Evolutionary conservation across 2,329 filamentous ascomycete species (phyloP), one percentile per base, ranked within the genome.

Genomic region (Neonectria faginata): DNA sequence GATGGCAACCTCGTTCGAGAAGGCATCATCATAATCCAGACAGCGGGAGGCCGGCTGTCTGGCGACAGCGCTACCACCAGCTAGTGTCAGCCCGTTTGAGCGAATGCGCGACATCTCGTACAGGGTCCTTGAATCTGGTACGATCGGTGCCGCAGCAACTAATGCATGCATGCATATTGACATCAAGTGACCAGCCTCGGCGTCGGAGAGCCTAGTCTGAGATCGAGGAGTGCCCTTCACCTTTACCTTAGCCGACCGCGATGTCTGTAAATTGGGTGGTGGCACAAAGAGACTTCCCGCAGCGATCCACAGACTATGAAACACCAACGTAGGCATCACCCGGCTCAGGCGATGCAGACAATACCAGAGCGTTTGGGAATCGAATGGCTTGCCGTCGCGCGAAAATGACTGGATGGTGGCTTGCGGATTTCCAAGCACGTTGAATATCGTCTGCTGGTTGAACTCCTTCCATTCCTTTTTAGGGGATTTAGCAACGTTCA

Each of bases 281-380:
- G 86, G 83, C n/a, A 81, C 78, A 69, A 90, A 91, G 5, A 91
- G 78, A 51, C 82, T 82, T 8, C 83, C 84, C 1, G 88, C 82
- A 6, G 87, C 86, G 67, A 87, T 80, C 89, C 89, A 92, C 5
- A 91, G 79, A 70, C 87, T 89, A 72, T 90, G 86, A 56, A 90
- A 85, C 2, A 91, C 87, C 20, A 90, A 74, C 51, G 80, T 86
- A 5, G 88, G 86, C 16, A 84, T 83, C 45, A 84, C 82, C 53
- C 86, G 81, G 5, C 85, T 88, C 75, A 91, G 78, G 60, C 85
- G 84, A 59, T 89, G 77, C 82, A 89, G 88, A 70, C 85, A 87
- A 72, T 88, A 89, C 87, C 86, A 91, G 1, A 89, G 78, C 14
- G 84, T 86, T 56, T 88, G 86, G 1, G 88, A 89, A 74, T 90